Percentiles rank a stretch among this genome's conserved stretches.
These are phyloP conservation scores for Bimuria novae-zelandiae DNA, from an alignment of 2,329 filamentous ascomycete genomes.

Conservation along the genomic window DNA sequence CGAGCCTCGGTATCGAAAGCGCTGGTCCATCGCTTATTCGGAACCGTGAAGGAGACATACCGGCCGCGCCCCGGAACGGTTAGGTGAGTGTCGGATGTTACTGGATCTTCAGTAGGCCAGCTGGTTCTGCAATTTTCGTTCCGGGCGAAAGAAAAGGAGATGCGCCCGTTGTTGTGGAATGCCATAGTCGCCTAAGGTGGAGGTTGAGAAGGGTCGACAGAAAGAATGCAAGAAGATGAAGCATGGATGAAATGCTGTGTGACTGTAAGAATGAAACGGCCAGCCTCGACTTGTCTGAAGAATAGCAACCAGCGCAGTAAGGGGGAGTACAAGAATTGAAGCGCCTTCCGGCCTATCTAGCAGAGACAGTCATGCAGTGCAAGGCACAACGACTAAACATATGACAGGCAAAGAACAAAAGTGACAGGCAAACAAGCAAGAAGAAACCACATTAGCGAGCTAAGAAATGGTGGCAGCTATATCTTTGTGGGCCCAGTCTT, in stretches of 20 bases:
- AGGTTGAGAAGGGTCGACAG: neutral
- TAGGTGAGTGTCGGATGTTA: conserved; percentile 7
- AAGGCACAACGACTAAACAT: neutral
- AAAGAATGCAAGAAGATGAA: neutral
- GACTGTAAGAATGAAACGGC: neutral
- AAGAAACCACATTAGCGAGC: neutral
- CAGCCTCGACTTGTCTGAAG: neutral
- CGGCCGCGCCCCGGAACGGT: conserved; percentile 11
- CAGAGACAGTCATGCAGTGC: neutral
- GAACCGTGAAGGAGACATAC: conserved; percentile 3
- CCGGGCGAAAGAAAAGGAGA: neutral
- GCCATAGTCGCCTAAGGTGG: neutral
- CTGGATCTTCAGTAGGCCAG: conserved; percentile 5
- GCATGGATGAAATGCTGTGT: neutral
- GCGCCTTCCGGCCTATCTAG: neutral
- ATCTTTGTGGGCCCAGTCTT: neutral
- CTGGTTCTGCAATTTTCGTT: conserved; percentile 10
- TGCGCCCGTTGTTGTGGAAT: neutral
- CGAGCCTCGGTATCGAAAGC: conserved; percentile 26
- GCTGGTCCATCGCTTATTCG: conserved; percentile 16
- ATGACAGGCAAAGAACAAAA: neutral
- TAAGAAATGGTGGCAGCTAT: neutral
- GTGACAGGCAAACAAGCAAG: neutral
- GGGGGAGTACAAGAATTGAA: neutral
- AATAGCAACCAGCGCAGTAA: neutral